Percentiles rank a stretch among this genome's conserved stretches.
These are phyloP conservation scores for Suhomyces bribrorum DNA, from an alignment of 1,139 yeast genomes.

Conservation along the genomic window DNA sequence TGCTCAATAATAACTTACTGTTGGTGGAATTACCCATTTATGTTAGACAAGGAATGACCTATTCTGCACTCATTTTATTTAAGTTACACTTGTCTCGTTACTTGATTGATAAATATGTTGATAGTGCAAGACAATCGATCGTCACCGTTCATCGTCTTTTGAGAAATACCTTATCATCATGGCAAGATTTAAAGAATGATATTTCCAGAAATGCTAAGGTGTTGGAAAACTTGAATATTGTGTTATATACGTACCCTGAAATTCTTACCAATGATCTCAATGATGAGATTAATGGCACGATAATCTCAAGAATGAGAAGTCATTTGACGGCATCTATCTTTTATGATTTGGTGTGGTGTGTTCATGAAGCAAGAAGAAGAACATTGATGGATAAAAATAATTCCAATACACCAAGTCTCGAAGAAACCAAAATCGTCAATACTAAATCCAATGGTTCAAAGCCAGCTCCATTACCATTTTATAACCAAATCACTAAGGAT, in stretches of 20 bases:
- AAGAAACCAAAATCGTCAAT: slow-evolving; percentile 6
- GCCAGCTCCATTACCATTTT: slow-evolving; percentile 83
- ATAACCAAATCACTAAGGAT: slow-evolving; percentile 89
- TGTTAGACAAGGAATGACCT: slow-evolving; percentile 80
- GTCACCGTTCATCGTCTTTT: slow-evolving; percentile 88
- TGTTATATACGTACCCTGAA: slow-evolving; percentile 84
- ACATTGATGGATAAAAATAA: slow-evolving; percentile 50
- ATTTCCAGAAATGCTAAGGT: slow-evolving; percentile 90
- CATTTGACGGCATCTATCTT: slow-evolving; percentile 90
- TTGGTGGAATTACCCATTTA: slow-evolving; percentile 85
- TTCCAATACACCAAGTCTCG: slow-evolving; percentile 4
- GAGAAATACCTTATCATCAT: slow-evolving; percentile 84
- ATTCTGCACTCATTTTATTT: slow-evolving; percentile 77
- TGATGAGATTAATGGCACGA: slow-evolving; percentile 49
- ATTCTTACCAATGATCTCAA: slow-evolving; percentile 49
- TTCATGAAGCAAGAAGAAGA: slow-evolving; percentile 88
- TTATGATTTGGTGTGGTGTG: slow-evolving; percentile 92
- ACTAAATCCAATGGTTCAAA: slow-evolving; percentile 15
- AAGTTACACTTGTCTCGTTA: slow-evolving; percentile 80
- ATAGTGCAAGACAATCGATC: slow-evolving; percentile 88
- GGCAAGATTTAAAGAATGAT: slow-evolving; percentile 91
- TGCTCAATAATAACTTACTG: slow-evolving; percentile 60
- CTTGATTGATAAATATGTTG: slow-evolving; percentile 73
- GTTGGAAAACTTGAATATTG: slow-evolving; percentile 86
- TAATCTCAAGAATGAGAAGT: slow-evolving; percentile 85